Percentiles rank a stretch among this genome's conserved stretches.
Evolutionary conservation across 306 rosid genomes (phyloP).

Genomic region (Mimosa bimucronata): DNA sequence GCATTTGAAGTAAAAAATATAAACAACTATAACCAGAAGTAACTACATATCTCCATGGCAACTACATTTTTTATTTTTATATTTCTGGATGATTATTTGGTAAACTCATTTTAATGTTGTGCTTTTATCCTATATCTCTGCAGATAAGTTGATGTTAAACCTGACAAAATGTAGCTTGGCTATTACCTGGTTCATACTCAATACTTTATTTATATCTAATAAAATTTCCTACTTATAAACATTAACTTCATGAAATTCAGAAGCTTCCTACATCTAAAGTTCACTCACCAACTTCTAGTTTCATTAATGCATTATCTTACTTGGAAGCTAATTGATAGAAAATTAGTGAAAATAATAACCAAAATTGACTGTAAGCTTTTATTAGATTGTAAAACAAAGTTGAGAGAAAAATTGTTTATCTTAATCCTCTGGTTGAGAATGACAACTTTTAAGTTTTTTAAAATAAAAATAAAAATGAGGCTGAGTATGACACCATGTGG

Average conservation of each 20-base stretch:
- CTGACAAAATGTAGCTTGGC: too few species aligned
- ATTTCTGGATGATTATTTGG: too few species aligned
- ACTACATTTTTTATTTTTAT: too few species aligned
- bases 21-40: too few species aligned
- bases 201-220: not conserved
- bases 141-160: too few species aligned
- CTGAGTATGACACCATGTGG: too few species aligned
- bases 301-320: not conserved
- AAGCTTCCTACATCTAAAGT: not conserved
- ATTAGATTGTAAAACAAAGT: not conserved
- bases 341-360: not conserved
- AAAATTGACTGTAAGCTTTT: not conserved
- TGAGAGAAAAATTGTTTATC: not conserved
- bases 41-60: too few species aligned
- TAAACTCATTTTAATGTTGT: too few species aligned
- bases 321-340: too few species aligned
- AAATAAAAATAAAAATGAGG: not conserved
- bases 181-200: not conserved
- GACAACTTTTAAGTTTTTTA: too few species aligned
- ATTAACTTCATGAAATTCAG: not conserved
- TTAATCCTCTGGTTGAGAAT: not conserved
- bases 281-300: not conserved
- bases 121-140: too few species aligned
- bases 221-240: not conserved
- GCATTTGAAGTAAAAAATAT: too few species aligned